Percentiles rank a stretch among this genome's conserved stretches.
phyloP scores from a whole-genome alignment of 352 stramenopile genomes.

The Thraustochytrium sp. region DNA sequence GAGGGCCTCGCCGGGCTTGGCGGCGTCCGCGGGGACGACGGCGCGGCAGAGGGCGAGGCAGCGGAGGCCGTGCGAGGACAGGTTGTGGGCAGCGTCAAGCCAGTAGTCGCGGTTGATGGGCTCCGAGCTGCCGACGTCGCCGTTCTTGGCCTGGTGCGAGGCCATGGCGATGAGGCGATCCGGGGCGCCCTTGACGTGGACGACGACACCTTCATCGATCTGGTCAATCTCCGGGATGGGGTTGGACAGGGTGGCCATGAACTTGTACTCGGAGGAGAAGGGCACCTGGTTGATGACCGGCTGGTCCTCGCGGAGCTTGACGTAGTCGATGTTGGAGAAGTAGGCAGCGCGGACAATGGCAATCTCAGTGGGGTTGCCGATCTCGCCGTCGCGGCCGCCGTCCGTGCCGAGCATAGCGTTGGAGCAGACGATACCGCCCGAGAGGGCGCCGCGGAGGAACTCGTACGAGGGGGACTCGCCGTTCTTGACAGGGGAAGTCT shows the following conservation, averaged over 20 bases:
- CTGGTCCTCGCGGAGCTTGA: slow-evolving; percentile 72
- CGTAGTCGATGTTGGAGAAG: slow-evolving; percentile 82
- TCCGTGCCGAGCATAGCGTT: slow-evolving; percentile 58
- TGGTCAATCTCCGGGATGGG: slow-evolving; percentile 76
- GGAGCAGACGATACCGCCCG: slow-evolving; percentile 58
- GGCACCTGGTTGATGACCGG: slow-evolving; percentile 56
- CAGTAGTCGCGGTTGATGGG: slow-evolving; percentile 55
- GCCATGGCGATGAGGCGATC: slow-evolving; percentile 87
- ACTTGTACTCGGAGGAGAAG: slow-evolving; percentile 67
- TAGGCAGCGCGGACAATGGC: slow-evolving; percentile 84
- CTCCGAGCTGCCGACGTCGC: slow-evolving; percentile 63
- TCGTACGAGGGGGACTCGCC: slow-evolving; percentile 49
- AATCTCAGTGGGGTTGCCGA: slow-evolving; percentile 62
- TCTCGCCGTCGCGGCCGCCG: slow-evolving; percentile 57
- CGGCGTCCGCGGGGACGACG: slow-evolving; percentile 60
- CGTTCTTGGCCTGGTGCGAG: slow-evolving; percentile 81
- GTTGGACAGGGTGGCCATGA: slow-evolving; percentile 67
- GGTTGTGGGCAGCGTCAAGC: slow-evolving; percentile 41
- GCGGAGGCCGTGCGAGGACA: slow-evolving; percentile 57
- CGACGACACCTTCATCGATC: slow-evolving; percentile 80
- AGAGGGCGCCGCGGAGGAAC: slow-evolving; percentile 67
- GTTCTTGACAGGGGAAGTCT: slow-evolving; percentile 51
- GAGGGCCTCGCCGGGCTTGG: slow-evolving; percentile 55
- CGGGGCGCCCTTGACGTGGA: slow-evolving; percentile 62
- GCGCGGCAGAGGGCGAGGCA: slow-evolving; percentile 58